Evolutionary conservation across 2,329 filamentous ascomycete genomes (phyloP).

Genomic region (Leptosphaerulina australis): DNA sequence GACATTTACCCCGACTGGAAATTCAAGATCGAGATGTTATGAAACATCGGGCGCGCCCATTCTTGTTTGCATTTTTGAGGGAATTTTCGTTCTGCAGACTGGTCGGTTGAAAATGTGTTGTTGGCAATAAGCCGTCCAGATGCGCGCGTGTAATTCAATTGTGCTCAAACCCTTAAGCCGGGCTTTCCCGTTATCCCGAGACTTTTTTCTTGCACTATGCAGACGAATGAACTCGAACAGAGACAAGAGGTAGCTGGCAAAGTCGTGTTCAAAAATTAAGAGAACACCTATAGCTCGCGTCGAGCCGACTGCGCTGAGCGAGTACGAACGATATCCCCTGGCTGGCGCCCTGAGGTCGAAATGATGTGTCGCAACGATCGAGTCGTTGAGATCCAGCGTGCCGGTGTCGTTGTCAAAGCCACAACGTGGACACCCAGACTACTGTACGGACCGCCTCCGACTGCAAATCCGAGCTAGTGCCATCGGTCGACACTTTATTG

Average conservation of each 20-base stretch:
- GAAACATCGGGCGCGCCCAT: neutral
- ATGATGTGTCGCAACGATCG: conserved; percentile 3
- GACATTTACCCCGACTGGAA: neutral
- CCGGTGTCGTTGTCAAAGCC: conserved; percentile 11
- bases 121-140: conserved; percentile 1
- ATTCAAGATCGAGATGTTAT: conserved; percentile 2
- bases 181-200: conserved; percentile 8
- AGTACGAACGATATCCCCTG: neutral
- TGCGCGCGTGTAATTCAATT: conserved; percentile 3
- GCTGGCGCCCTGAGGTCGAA: neutral
- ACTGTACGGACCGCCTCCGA: conserved; percentile 15
- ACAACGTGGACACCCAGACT: conserved; percentile 12
- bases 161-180: conserved; percentile 5
- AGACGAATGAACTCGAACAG: neutral
- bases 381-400: conserved; percentile 9
- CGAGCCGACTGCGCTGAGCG: neutral
- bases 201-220: neutral
- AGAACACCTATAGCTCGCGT: neutral
- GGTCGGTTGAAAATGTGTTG: conserved; percentile 1
- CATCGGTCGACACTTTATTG: conserved; percentile 4
- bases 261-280: neutral
- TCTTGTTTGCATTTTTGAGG: neutral
- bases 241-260: neutral
- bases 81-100: conserved; percentile 7
- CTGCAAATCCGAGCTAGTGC: conserved; percentile 14